phyloP scores from a whole-genome alignment of 2,329 filamentous ascomycete species.

The Capronia americana region DNA sequence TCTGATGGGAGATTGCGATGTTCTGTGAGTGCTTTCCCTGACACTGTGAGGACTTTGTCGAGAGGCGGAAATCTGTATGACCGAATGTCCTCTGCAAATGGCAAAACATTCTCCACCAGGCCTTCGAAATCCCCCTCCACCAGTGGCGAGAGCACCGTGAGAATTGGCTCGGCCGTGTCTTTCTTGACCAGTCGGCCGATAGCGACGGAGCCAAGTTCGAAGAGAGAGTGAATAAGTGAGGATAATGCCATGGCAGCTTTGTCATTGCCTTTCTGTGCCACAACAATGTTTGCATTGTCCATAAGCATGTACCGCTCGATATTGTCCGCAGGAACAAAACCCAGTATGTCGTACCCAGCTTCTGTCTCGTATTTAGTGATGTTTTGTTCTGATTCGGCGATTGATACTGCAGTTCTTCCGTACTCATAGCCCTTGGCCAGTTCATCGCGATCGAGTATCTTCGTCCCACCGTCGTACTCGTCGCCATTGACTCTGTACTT shows the following conservation, averaged over 20 bases:
- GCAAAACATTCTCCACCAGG: constrained; percentile 85
- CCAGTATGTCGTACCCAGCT: constrained; percentile 79
- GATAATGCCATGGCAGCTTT: constrained; percentile 84
- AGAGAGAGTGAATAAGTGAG: constrained; percentile 85
- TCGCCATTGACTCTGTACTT: constrained; percentile 82
- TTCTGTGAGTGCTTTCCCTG: constrained; percentile 77
- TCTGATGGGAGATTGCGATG: constrained; percentile 82
- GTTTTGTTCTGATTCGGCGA: constrained; percentile 83
- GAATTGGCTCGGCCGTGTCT: constrained; percentile 75
- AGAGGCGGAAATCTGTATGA: constrained; percentile 90
- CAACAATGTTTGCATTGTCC: constrained; percentile 77
- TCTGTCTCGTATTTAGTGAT: constrained; percentile 84
- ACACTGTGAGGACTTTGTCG: constrained; percentile 85
- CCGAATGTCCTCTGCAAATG: constrained; percentile 90
- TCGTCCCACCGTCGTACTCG: constrained; percentile 75
- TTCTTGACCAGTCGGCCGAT: constrained; percentile 85
- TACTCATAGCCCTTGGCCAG: constrained; percentile 95
- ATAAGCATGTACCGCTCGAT: constrained; percentile 84
- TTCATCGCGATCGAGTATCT: constrained; percentile 79
- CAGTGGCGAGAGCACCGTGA: constrained; percentile 79
- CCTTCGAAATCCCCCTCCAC: constrained; percentile 82
- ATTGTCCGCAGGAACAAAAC: constrained; percentile 77
- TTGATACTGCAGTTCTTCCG: constrained; percentile 87
- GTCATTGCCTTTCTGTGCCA: constrained; percentile 79
- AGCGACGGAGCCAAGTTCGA: constrained; percentile 83